phyloP scores from a whole-genome alignment of 2,329 filamentous ascomycete species.

The Trichoderma brevicompactum region DNA sequence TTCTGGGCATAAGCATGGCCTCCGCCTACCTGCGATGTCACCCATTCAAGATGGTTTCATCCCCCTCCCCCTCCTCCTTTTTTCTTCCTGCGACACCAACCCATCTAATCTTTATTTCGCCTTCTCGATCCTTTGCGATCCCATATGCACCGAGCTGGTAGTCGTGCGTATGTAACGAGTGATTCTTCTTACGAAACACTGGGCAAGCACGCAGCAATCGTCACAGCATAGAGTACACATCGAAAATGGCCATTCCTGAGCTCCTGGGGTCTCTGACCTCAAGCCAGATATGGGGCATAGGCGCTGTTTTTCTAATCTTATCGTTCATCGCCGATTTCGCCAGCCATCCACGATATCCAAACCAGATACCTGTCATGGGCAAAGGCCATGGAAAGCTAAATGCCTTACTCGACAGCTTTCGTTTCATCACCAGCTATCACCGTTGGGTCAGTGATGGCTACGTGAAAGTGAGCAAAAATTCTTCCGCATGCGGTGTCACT shows the following conservation, averaged over 20 bases:
- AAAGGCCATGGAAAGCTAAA: constrained; percentile 43
- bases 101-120: constrained; percentile 1
- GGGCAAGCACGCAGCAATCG: neutral
- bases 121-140: neutral
- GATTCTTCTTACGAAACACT: neutral
- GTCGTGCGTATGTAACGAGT: neutral
- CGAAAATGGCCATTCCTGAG: constrained; percentile 27
- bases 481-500: neutral
- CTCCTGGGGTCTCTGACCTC: constrained; percentile 26
- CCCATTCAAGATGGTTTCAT: neutral
- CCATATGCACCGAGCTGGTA: neutral
- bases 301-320: constrained; percentile 38
- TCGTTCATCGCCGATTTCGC: constrained; percentile 48
- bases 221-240: neutral
- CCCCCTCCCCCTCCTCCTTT: constrained; percentile 1
- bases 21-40: neutral
- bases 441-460: constrained; percentile 51
- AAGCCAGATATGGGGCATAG: constrained; percentile 12
- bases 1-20: constrained; percentile 6
- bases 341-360: constrained; percentile 46
- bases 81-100: neutral
- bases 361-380: constrained; percentile 48
- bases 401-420: constrained; percentile 46
- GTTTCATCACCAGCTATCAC: constrained; percentile 45
- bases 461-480: constrained; percentile 40